These are phyloP conservation scores for Pythium folliculosum DNA, from an alignment of 352 stramenopile genomes.

Conservation along the genomic window DNA sequence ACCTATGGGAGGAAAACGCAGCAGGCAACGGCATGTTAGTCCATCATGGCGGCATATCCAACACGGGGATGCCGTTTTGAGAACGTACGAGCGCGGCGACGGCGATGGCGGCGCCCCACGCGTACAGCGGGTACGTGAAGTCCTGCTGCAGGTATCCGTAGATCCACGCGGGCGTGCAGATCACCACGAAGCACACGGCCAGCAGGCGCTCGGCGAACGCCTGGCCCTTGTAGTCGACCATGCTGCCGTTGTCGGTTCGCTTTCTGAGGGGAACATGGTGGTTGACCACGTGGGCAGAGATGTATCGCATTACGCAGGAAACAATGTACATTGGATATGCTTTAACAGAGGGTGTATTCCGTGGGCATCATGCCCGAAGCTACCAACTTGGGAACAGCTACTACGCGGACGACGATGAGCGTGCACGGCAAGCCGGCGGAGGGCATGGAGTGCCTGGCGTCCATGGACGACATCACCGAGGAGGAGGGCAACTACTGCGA, in stretches of 20 bases:
- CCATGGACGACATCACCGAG: conserved; percentile 95
- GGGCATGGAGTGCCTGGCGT: conserved; percentile 91
- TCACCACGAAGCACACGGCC: conserved; percentile 63
- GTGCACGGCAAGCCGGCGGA: conserved; percentile 79
- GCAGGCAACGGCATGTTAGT: background rate
- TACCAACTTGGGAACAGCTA: too few relatives aligned
- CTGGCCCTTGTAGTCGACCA: conserved; percentile 90
- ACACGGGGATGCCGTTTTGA: background rate
- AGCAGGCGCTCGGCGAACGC: conserved; percentile 65
- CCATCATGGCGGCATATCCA: background rate
- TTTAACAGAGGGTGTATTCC: background rate
- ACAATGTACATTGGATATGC: background rate
- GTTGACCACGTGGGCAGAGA: conserved; percentile 26
- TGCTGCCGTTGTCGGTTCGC: conserved; percentile 20
- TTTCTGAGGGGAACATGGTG: conserved; percentile 3
- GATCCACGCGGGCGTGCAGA: conserved; percentile 83
- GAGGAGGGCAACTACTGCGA: conserved; percentile 90
- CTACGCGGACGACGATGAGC: conserved; percentile 14
- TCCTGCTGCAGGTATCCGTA: conserved; percentile 84
- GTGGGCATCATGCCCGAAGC: background rate
- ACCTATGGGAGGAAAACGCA: conserved; percentile 32
- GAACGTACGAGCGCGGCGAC: conserved; percentile 57
- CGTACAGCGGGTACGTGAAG: conserved; percentile 78
- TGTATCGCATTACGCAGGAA: conserved; percentile 15
- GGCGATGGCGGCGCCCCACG: conserved; percentile 60